A percentile compares a stretch with the other conserved stretches of the same genome.
Evolutionary conservation across 345 rosid genomes (phyloP).

Genomic region (Linum lewisii): DNA sequence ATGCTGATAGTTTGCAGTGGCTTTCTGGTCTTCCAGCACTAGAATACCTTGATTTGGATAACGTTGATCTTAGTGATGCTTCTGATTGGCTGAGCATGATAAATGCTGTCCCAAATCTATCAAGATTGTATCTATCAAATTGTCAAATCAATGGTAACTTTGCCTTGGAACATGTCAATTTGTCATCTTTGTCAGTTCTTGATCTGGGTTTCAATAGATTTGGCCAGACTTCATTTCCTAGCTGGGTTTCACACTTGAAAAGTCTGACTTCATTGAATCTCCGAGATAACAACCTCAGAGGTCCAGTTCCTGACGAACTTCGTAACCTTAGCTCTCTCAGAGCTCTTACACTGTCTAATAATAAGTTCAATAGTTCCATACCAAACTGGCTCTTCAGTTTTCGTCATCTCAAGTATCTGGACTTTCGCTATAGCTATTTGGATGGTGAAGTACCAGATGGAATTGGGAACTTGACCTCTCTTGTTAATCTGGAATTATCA

Average conservation of each 20-base stretch:
- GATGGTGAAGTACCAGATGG: neutral
- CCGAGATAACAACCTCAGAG: neutral
- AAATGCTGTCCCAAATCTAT: neutral
- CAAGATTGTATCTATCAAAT: neutral
- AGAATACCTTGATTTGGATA: neutral
- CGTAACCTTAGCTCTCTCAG: neutral
- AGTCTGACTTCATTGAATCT: neutral
- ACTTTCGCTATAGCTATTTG: neutral
- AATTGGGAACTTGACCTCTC: neutral
- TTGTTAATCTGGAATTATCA: slow-evolving; percentile 1
- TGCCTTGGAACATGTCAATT: neutral
- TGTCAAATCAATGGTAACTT: neutral
- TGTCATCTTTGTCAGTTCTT: neutral
- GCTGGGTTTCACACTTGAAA: neutral
- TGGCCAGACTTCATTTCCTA: neutral
- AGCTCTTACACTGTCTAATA: neutral
- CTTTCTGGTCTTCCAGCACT: slow-evolving; percentile 1
- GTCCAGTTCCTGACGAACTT: neutral
- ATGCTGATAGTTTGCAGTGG: slow-evolving; percentile 2
- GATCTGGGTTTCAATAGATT: neutral
- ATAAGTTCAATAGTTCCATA: neutral
- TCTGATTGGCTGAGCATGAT: slow-evolving; percentile 1
- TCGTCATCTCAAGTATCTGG: neutral
- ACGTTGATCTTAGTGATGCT: neutral
- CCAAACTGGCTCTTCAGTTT: neutral